These are phyloP conservation scores for Penicillium sp. DNA, from an alignment of 2,329 filamentous ascomycete genomes.

Conservation along the genomic window DNA sequence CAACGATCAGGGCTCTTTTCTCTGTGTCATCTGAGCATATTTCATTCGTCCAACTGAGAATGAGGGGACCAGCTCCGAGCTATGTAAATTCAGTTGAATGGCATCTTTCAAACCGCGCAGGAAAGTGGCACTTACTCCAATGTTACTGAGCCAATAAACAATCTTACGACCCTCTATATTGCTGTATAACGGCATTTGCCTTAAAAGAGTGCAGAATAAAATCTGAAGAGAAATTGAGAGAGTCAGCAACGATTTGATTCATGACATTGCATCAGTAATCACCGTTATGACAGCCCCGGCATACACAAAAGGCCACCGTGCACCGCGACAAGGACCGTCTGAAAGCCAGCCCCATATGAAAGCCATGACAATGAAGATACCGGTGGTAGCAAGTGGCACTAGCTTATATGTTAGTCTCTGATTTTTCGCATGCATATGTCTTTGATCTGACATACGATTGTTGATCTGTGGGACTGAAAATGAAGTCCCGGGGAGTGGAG, in stretches of 20 bases:
- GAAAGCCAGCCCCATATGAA: background rate
- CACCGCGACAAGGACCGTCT: background rate
- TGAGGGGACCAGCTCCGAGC: background rate
- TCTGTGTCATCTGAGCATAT: background rate
- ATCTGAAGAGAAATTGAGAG: background rate
- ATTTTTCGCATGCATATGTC: background rate
- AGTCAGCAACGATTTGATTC: background rate
- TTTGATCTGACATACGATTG: background rate
- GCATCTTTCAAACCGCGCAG: no score
- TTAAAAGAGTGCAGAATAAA: background rate
- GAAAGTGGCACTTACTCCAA: background rate
- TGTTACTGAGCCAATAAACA: slow-evolving; percentile 1
- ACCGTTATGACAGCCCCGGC: background rate
- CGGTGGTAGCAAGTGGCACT: background rate
- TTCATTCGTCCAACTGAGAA: slow-evolving; percentile 2
- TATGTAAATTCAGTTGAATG: background rate
- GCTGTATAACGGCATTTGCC: background rate
- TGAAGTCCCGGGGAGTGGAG: background rate
- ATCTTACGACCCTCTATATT: background rate
- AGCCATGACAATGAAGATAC: background rate
- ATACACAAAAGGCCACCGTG: background rate
- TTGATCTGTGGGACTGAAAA: background rate
- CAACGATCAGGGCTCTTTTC: background rate
- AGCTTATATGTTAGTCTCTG: background rate
- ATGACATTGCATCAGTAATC: background rate